A percentile compares a stretch with the other conserved stretches of the same genome.
Evolutionary conservation across 1,284 basidiomycete species (phyloP).

Genomic region (Irpex sp.): DNA sequence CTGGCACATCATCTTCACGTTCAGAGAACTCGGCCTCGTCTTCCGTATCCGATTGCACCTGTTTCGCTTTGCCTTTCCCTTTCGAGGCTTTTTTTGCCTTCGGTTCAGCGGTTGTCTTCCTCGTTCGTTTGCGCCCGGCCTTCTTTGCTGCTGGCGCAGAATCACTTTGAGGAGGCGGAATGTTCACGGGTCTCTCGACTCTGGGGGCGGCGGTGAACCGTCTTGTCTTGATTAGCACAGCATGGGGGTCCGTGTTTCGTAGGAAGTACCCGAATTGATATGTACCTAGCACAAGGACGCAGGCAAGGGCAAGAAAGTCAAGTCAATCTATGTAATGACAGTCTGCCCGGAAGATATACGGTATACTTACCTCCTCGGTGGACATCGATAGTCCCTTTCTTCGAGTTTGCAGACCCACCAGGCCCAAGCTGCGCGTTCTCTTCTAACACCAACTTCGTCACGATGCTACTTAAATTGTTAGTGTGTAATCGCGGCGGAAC

Average conservation of each 20-base stretch:
- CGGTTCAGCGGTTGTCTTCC: slow-evolving; percentile 17
- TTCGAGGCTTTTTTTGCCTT: slow-evolving; percentile 1
- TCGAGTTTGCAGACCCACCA: slow-evolving; percentile 34
- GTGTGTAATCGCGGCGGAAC: background rate
- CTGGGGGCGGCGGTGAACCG: slow-evolving; percentile 44
- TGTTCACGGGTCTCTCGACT: slow-evolving; percentile 19
- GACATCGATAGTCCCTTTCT: slow-evolving; percentile 65
- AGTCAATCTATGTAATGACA: no score
- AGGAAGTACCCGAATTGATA: slow-evolving; percentile 84
- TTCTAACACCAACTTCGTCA: slow-evolving; percentile 64
- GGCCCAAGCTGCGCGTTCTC: slow-evolving; percentile 34
- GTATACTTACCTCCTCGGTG: slow-evolving; percentile 59
- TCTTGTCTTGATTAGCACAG: slow-evolving; percentile 68
- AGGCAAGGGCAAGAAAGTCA: background rate
- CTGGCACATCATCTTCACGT: slow-evolving; percentile 21
- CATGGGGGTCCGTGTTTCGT: slow-evolving; percentile 70
- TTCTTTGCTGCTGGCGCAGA: slow-evolving; percentile 11
- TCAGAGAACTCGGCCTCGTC: slow-evolving; percentile 26
- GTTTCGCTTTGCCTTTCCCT: slow-evolving; percentile 1
- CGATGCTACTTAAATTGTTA: slow-evolving; percentile 40
- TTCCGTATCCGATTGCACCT: slow-evolving; percentile 11
- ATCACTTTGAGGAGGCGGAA: slow-evolving; percentile 2
- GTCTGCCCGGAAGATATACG: no score
- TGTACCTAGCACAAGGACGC: slow-evolving; percentile 41
- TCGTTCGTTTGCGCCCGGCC: slow-evolving; percentile 19